Base-by-base conservation (phyloP, 2,329 filamentous ascomycete species). In the Blumeria hordei region DNA sequence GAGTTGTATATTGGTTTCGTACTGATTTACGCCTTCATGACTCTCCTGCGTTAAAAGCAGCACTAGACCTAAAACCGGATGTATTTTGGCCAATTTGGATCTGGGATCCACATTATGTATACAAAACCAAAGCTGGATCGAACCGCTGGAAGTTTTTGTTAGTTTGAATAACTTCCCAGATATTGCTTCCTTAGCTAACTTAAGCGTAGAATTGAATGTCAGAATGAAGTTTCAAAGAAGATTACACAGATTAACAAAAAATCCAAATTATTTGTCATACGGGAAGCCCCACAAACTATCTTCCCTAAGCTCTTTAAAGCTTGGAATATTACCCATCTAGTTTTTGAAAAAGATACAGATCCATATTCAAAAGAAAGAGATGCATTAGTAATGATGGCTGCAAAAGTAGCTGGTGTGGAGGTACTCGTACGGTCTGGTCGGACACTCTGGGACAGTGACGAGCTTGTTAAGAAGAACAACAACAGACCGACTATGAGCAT, bases 91-190 rank as follows among this genome's bases (percentile, higher is more conserved):
- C 83, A 0, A 75, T 88, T 49, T 88, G 84, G 73, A 85, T 80
- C 1, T 88, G 83, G 81, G 83, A 87, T 64, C 83, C 83, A 56
- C 81, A 88, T 64, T 88, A 88, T 64, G 81, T 88, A 32, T 87
- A 86, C 64, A 74, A 74, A 35, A 77, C 80, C 0, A 74, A 83
- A 56, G 82, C 81, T 4, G 81, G 81, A 0, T 69, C 77, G 8
- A 88, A 88, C 62, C 71, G 84, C 60, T 88, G 82, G 80, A 79
- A 85, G 61, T 88, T 81, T 62, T 67, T 86, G 70, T 78, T 62
- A 55, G 62, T 58, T 39, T 18, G n/a, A 16, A 7, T 16, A 28
- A 50, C 28, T 14, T 6, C 18, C n/a, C 10, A n/a, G n/a, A 18
- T 34, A 21, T 33, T 36, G 12, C 28, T 6, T 5, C 32, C 34